A percentile compares a stretch with the other conserved stretches of the same genome.
Evolutionary conservation across 257 asterid genomes (phyloP).

Genomic region (Lithospermum erythrorhizon): DNA sequence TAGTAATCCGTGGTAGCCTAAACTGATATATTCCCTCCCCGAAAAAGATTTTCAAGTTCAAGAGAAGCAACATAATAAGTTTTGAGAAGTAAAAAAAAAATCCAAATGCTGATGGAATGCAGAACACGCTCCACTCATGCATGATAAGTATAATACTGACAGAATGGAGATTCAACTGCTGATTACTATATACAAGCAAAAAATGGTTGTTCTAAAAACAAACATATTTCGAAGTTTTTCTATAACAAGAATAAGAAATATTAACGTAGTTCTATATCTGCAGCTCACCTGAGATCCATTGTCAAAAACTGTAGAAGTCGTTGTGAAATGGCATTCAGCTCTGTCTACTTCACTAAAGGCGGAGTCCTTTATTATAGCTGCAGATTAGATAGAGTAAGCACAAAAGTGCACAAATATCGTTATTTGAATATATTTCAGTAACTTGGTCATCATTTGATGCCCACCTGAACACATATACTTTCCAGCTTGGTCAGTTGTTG

Average conservation of each 20-base stretch:
- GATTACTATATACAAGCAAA: background rate
- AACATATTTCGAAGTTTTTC: no score
- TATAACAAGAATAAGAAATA: no score
- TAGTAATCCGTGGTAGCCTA: background rate
- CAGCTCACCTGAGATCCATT: slow-evolving; percentile 84
- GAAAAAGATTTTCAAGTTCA: no score
- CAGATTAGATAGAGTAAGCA: slow-evolving; percentile 16
- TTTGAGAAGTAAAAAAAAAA: no score
- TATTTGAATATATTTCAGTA: background rate
- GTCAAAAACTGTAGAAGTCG: slow-evolving; percentile 79
- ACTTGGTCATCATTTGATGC: background rate
- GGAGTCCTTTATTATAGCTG: slow-evolving; percentile 93
- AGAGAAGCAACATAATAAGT: no score
- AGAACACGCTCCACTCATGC: background rate
- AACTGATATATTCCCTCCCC: background rate
- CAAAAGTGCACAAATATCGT: background rate
- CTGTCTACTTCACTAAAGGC: slow-evolving; percentile 83
- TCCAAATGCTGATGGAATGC: no score
- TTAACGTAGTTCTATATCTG: background rate
- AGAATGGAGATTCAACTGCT: background rate
- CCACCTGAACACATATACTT: slow-evolving; percentile 75
- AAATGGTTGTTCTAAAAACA: no score
- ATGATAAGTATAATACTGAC: no score
- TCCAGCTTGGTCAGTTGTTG: slow-evolving; percentile 90
- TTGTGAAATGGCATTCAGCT: slow-evolving; percentile 92